These are phyloP conservation scores for Starmerella asiatica DNA, from an alignment of 805 yeast species.

Conservation along the genomic window DNA sequence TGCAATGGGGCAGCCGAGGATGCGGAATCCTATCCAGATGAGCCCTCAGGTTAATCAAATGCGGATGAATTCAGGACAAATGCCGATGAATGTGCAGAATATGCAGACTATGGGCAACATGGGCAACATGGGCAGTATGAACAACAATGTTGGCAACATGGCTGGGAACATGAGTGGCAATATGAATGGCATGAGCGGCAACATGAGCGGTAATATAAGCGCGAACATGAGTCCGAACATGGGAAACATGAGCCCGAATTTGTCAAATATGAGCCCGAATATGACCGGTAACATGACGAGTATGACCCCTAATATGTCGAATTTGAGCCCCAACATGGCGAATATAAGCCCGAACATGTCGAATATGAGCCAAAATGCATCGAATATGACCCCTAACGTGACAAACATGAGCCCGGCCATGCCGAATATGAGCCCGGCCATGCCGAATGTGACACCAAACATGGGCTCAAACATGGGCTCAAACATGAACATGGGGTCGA, in stretches of 20 bases:
- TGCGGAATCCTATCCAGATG: constrained; percentile 5
- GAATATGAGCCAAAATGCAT: too few relatives aligned
- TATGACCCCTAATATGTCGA: too few relatives aligned
- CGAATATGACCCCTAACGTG: too few relatives aligned
- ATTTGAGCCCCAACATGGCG: too few relatives aligned
- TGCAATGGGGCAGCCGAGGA: constrained; percentile 5
- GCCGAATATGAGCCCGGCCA: too few relatives aligned
- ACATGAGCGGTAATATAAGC: neutral
- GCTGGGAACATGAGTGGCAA: constrained; percentile 5
- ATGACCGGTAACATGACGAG: too few relatives aligned
- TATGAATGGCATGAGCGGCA: constrained; percentile 1
- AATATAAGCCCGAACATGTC: too few relatives aligned
- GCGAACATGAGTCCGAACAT: constrained; percentile 2
- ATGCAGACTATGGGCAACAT: constrained; percentile 3
- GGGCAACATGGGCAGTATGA: neutral
- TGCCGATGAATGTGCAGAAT: neutral
- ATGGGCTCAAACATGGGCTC: too few relatives aligned
- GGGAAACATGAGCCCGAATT: neutral
- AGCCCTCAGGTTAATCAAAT: neutral
- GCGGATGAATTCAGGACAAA: constrained; percentile 1
- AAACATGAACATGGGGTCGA: too few relatives aligned
- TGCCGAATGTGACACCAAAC: too few relatives aligned
- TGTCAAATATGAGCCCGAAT: too few relatives aligned
- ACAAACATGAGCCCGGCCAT: too few relatives aligned
- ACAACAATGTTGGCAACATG: neutral